Evolutionary conservation across 2,329 filamentous ascomycete genomes (phyloP).

Genomic region (Dendrostoma leiphaemia): DNA sequence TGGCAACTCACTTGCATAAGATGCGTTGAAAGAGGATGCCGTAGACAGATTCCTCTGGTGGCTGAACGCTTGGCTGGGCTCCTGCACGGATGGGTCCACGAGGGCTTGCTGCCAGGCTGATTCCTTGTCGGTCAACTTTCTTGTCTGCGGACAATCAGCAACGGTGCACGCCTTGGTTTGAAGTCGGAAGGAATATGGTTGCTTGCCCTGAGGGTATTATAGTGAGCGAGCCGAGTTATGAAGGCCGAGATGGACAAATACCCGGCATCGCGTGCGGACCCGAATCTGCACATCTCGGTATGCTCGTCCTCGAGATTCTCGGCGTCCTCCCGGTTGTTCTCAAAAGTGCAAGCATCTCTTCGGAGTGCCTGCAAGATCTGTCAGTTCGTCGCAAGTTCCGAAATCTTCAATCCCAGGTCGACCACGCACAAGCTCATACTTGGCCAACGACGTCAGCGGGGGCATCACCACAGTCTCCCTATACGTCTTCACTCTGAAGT

Average conservation of each 20-base stretch:
- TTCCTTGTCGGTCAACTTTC: too few relatives aligned
- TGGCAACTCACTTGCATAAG: too few relatives aligned
- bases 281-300: constrained; percentile 39
- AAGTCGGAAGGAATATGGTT: too few relatives aligned
- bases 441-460: neutral
- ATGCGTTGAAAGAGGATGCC: too few relatives aligned
- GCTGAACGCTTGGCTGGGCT: too few relatives aligned
- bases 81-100: too few relatives aligned
- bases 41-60: too few relatives aligned
- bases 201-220: constrained; percentile 25
- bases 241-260: constrained; percentile 26
- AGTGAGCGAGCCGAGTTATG: constrained; percentile 22
- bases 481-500: constrained; percentile 32
- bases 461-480: constrained; percentile 23
- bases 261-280: constrained; percentile 24
- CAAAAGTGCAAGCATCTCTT: constrained; percentile 28
- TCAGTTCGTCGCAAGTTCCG: too few relatives aligned
- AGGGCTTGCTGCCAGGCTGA: too few relatives aligned
- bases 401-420: too few relatives aligned
- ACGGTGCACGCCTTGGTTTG: too few relatives aligned
- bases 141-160: too few relatives aligned
- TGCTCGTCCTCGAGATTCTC: constrained; percentile 37
- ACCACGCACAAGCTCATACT: constrained; percentile 6
- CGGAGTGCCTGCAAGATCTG: constrained; percentile 21
- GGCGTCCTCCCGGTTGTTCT: constrained; percentile 28